Conservation (phyloP, 2,329 filamentous ascomycete genomes). For the Xylariaceae sp. region DNA sequence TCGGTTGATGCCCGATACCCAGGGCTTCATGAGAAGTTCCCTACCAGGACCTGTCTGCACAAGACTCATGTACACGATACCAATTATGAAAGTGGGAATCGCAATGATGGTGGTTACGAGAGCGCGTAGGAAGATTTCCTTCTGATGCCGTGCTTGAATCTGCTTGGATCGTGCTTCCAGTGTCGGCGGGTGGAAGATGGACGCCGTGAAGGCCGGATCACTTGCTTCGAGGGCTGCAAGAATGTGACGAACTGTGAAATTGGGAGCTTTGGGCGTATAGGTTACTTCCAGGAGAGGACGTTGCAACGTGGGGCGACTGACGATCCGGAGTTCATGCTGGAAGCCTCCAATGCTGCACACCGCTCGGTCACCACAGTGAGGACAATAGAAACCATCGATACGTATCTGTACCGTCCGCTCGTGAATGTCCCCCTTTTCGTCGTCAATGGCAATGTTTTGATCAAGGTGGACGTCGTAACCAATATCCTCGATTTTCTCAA, state of each 20-base stretch:
- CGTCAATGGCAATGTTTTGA: slow-evolving; percentile 40
- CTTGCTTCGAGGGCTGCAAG: slow-evolving; percentile 63
- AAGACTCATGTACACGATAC: slow-evolving; percentile 88
- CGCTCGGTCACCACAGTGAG: slow-evolving; percentile 64
- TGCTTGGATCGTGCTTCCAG: slow-evolving; percentile 76
- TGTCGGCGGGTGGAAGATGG: slow-evolving; percentile 75
- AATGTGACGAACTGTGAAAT: slow-evolving; percentile 74
- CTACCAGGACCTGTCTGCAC: slow-evolving; percentile 55
- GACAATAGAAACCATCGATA: slow-evolving; percentile 73
- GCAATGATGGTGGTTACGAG: slow-evolving; percentile 66
- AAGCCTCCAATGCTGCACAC: slow-evolving; percentile 53
- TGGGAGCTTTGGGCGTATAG: slow-evolving; percentile 67
- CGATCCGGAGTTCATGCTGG: slow-evolving; percentile 49
- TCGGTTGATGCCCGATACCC: slow-evolving; percentile 70
- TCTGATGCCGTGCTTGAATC: slow-evolving; percentile 70
- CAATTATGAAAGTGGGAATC: slow-evolving; percentile 82
- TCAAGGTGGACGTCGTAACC: slow-evolving; percentile 65
- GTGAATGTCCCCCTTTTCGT: slow-evolving; percentile 26
- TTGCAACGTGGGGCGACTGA: slow-evolving; percentile 54
- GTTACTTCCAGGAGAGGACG: slow-evolving; percentile 67
- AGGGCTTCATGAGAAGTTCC: slow-evolving; percentile 66
- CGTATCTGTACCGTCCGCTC: slow-evolving; percentile 61
- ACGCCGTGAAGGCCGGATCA: slow-evolving; percentile 64
- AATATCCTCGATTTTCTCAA: slow-evolving; percentile 57
- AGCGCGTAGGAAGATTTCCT: slow-evolving; percentile 66